phyloP scores from a whole-genome alignment of 1,139 yeast species.

The Suhomyces coccinellae region DNA sequence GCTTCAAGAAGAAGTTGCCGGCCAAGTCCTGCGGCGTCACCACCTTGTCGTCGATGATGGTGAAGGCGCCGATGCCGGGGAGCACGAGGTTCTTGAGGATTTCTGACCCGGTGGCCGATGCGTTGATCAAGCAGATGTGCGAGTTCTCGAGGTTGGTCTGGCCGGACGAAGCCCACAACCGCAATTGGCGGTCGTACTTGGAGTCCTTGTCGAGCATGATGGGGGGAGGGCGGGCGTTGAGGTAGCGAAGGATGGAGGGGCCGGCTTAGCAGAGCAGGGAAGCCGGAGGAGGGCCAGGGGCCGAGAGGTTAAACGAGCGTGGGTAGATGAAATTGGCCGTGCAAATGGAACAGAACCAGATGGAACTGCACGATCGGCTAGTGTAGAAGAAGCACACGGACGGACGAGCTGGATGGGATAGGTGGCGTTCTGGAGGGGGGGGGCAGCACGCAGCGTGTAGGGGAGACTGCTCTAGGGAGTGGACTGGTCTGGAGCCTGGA shows the following conservation, averaged over 20 bases:
- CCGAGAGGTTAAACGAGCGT: too few species aligned
- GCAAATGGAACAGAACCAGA: too few species aligned
- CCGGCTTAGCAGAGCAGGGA: too few species aligned
- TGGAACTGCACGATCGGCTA: too few species aligned
- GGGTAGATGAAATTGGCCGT: too few species aligned
- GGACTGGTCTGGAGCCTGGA: too few species aligned
- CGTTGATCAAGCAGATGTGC: conserved; percentile 63
- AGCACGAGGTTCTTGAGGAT: conserved; percentile 73
- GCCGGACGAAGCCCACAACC: conserved; percentile 84
- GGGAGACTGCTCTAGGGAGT: too few species aligned
- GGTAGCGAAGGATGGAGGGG: background rate
- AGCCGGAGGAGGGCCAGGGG: too few species aligned
- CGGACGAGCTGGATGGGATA: too few species aligned
- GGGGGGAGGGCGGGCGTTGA: background rate
- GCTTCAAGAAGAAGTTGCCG: conserved; percentile 62
- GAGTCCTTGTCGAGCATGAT: conserved; percentile 31
- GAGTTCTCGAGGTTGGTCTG: conserved; percentile 62
- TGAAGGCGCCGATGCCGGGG: conserved; percentile 74
- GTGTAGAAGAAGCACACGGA: too few species aligned
- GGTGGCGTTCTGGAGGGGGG: too few species aligned
- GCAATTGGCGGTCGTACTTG: conserved; percentile 82
- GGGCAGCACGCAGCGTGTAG: too few species aligned
- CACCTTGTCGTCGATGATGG: conserved; percentile 51
- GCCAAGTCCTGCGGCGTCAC: conserved; percentile 50
- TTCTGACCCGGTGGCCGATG: conserved; percentile 65